phyloP scores from a whole-genome alignment of 768 basidiomycete species.

The Lactifluus echinatus region DNA sequence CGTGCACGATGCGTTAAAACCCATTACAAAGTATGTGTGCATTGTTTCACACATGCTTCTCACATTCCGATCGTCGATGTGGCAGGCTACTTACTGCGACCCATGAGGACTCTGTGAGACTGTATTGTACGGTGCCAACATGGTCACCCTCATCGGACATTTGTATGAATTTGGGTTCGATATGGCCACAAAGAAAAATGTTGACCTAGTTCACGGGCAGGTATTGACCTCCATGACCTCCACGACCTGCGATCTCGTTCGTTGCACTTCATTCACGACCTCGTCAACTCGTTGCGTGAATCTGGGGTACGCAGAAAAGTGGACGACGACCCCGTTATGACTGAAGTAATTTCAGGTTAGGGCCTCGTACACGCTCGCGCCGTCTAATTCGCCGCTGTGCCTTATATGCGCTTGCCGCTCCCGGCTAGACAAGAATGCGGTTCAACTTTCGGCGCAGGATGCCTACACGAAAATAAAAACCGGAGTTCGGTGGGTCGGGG shows the following conservation, averaged over 20 bases:
- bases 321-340: neutral
- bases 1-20: conserved; percentile 48
- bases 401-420: conserved; percentile 47
- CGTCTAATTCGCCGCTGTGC: conserved; percentile 51
- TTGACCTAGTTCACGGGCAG: conserved; percentile 27
- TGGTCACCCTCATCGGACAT: conserved; percentile 50
- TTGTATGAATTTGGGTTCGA: conserved; percentile 35
- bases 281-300: conserved; percentile 49
- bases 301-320: conserved; percentile 42
- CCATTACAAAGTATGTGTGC: conserved; percentile 48
- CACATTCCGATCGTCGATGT: neutral
- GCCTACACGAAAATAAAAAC: conserved; percentile 39
- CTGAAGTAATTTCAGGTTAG: conserved; percentile 35
- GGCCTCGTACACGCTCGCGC: conserved; percentile 55
- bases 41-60: neutral
- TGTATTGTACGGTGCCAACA: conserved; percentile 62
- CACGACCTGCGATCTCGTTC: conserved; percentile 55
- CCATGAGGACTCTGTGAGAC: conserved; percentile 35
- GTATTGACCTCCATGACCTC: conserved; percentile 59
- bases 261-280: conserved; percentile 54
- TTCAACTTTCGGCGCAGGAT: conserved; percentile 36
- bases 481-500: conserved; percentile 32
- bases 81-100: conserved; percentile 44
- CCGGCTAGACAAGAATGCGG: conserved; percentile 33
- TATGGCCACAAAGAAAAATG: neutral